Conservation (phyloP, 2,329 filamentous ascomycete genomes). For the Calycina marina region DNA sequence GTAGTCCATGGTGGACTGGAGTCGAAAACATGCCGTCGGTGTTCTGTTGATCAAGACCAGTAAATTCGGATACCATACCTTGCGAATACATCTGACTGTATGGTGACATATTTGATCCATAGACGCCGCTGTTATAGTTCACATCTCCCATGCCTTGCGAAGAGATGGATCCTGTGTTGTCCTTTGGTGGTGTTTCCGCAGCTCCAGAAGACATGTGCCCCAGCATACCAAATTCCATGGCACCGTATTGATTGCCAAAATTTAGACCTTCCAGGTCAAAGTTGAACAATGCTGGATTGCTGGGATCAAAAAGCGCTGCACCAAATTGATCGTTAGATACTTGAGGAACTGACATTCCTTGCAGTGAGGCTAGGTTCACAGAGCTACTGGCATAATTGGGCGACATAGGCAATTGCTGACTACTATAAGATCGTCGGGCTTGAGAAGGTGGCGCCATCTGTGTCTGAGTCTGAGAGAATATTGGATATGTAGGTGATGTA, state of each 20-base stretch:
- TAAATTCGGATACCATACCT: conserved; percentile 37
- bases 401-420: conserved; percentile 59
- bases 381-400: conserved; percentile 50
- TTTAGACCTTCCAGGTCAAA: conserved; percentile 90
- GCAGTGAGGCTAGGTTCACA: conserved; percentile 32
- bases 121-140: conserved; percentile 18
- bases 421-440: conserved; percentile 39
- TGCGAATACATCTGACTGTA: conserved; percentile 33
- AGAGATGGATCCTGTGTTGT: conserved; percentile 31
- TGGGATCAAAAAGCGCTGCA: conserved; percentile 65
- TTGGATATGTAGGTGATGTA: conserved; percentile 18
- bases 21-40: conserved; percentile 26
- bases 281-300: conserved; percentile 85
- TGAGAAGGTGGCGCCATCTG: conserved; percentile 36
- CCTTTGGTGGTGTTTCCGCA: conserved; percentile 62
- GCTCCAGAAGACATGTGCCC: conserved; percentile 91
- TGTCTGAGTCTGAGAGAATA: conserved; percentile 32
- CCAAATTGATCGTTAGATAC: conserved; percentile 39
- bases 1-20: conserved; percentile 44
- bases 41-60: conserved; percentile 30
- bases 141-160: conserved; percentile 30
- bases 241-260: conserved; percentile 92
- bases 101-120: conserved; percentile 24
- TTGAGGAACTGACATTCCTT: conserved; percentile 25
- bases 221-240: conserved; percentile 89